A percentile compares a stretch with the other conserved stretches of the same genome.
Conservation (phyloP, 78 protist species). For the Dictyostelium intermedium region DNA sequence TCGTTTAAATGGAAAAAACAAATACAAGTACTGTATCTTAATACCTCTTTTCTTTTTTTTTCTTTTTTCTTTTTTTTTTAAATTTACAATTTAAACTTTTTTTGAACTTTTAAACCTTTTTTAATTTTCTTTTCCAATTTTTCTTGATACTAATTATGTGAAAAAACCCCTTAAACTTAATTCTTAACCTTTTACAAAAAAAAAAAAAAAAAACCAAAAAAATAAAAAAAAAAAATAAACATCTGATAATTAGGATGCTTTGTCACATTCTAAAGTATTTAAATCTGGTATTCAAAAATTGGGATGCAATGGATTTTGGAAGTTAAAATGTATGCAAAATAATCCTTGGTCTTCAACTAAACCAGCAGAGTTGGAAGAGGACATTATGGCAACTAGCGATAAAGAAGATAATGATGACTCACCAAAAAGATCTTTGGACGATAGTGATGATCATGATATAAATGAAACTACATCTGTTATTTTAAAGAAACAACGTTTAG, state of each 20-base stretch:
- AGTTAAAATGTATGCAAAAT: slow-evolving; percentile 28
- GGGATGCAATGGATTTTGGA: slow-evolving; percentile 81
- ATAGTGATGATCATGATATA: background rate
- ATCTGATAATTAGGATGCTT: slow-evolving; percentile 40
- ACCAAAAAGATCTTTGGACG: background rate
- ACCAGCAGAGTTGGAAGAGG: slow-evolving; percentile 38
- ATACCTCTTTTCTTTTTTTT: background rate
- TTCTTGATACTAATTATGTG: no score
- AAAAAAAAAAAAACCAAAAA: no score
- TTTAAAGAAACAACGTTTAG: background rate
- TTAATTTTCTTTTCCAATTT: no score
- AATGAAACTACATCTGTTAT: background rate
- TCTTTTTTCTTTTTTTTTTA: no score
- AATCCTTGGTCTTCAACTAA: slow-evolving; percentile 62
- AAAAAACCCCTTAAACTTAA: no score
- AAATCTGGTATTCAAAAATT: slow-evolving; percentile 69
- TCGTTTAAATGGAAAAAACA: slow-evolving; percentile 75
- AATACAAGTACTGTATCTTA: slow-evolving; percentile 35
- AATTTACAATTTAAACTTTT: background rate
- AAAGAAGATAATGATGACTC: slow-evolving; percentile 8
- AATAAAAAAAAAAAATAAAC: background rate
- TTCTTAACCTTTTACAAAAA: no score
- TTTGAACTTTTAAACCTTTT: background rate
- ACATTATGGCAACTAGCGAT: background rate
- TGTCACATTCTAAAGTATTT: slow-evolving; percentile 72